phyloP scores from a whole-genome alignment of 2,329 filamentous ascomycete species.

The Colletotrichum spaethianum region DNA sequence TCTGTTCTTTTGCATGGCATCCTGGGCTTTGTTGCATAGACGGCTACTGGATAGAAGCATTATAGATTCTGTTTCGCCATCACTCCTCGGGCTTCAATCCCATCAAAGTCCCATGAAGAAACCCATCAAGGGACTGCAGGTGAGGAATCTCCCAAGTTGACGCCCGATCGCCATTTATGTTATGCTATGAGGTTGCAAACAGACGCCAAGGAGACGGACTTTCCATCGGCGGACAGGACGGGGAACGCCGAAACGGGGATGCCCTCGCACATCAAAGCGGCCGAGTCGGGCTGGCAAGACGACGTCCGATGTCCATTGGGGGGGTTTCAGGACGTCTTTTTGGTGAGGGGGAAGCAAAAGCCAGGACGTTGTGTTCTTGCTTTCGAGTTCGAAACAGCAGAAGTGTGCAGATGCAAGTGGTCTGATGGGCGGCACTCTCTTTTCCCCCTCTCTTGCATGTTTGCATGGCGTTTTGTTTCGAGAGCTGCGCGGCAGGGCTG shows the following conservation, averaged over 20 bases:
- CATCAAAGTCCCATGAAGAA: no score
- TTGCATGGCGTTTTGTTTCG: slow-evolving; percentile 15
- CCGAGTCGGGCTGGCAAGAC: neutral
- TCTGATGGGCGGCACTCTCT: neutral
- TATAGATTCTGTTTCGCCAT: slow-evolving; percentile 32
- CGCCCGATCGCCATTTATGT: neutral
- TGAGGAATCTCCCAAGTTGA: neutral
- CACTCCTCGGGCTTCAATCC: neutral
- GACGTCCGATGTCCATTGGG: neutral
- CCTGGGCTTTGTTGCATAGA: slow-evolving; percentile 31
- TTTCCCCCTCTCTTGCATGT: neutral
- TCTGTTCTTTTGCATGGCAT: slow-evolving; percentile 31
- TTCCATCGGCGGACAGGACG: neutral
- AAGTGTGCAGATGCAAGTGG: neutral
- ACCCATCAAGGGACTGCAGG: neutral
- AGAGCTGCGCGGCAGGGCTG: neutral
- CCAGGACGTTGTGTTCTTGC: slow-evolving; percentile 18
- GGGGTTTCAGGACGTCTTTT: slow-evolving; percentile 12
- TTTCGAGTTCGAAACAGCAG: slow-evolving; percentile 10
- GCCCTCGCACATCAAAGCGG: slow-evolving; percentile 27
- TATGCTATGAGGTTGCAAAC: neutral
- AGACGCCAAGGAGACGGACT: neutral
- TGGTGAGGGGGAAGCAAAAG: neutral
- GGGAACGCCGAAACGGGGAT: slow-evolving; percentile 4
- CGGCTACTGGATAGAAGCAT: slow-evolving; percentile 39